Conservation (phyloP, 345 rosid genomes). For the Iberis pinnata region DNA sequence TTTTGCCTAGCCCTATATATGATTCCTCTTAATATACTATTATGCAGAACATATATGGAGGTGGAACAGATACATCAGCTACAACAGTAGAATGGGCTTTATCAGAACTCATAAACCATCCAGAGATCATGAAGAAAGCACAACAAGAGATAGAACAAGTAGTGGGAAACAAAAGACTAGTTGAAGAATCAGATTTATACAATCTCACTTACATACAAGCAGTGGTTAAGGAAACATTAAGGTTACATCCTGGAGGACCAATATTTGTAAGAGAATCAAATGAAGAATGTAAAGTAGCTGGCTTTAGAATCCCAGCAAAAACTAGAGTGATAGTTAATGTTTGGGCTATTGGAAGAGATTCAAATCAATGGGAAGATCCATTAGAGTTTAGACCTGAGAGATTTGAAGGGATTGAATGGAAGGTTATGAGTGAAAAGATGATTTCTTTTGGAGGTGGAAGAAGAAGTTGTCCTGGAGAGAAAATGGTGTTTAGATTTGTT, state of each 20-base stretch:
- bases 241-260: slow-evolving; percentile 69
- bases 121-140: slow-evolving; percentile 49
- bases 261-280: slow-evolving; percentile 42
- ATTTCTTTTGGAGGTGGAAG: slow-evolving; percentile 53
- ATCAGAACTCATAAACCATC: slow-evolving; percentile 64
- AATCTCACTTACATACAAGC: slow-evolving; percentile 61
- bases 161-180: slow-evolving; percentile 46
- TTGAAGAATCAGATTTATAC: slow-evolving; percentile 48
- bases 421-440: slow-evolving; percentile 34
- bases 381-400: slow-evolving; percentile 56
- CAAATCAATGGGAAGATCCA: slow-evolving; percentile 47
- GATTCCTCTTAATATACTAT: background rate
- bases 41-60: slow-evolving; percentile 54
- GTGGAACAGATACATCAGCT: slow-evolving; percentile 64
- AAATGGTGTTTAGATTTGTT: slow-evolving; percentile 26
- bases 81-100: slow-evolving; percentile 62
- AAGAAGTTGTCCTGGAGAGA: slow-evolving; percentile 50
- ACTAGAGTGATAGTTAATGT: slow-evolving; percentile 50
- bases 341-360: slow-evolving; percentile 51
- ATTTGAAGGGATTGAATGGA: slow-evolving; percentile 37
- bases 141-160: slow-evolving; percentile 45
- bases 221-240: slow-evolving; percentile 50
- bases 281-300: slow-evolving; percentile 36
- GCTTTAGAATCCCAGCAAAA: slow-evolving; percentile 42
- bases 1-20: too few species aligned